Percentiles rank a stretch among this genome's conserved stretches.
Conservation (phyloP, 176 grass and related monocot genomes). For the Carex littledalei region DNA sequence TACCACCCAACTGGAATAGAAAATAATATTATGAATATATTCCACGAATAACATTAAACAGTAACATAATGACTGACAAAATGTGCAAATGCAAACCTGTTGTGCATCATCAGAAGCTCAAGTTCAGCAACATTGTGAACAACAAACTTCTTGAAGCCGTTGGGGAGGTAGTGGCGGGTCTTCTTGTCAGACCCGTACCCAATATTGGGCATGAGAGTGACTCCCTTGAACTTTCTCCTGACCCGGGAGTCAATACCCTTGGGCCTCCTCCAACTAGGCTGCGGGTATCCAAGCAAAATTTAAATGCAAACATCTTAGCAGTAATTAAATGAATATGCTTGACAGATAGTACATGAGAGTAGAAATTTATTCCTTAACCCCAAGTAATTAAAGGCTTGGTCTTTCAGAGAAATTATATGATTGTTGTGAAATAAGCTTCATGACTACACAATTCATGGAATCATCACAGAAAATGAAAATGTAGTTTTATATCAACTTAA, state of each 20-base stretch:
- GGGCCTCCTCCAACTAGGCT: constrained; percentile 69
- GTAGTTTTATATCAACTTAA: neutral
- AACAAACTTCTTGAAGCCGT: constrained; percentile 73
- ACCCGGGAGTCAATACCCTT: constrained; percentile 85
- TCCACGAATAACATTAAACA: neutral
- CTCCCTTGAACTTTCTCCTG: constrained; percentile 70
- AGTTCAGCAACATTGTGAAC: constrained; percentile 71
- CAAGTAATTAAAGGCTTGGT: neutral
- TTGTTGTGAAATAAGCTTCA: neutral
- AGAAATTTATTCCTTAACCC: neutral
- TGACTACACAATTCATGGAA: neutral
- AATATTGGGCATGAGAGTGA: constrained; percentile 68
- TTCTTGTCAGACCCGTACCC: constrained; percentile 76
- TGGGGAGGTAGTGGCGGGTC: constrained; percentile 61
- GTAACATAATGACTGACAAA: neutral
- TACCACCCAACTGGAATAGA: neutral
- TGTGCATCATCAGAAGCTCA: constrained; percentile 86
- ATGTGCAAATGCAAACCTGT: constrained; percentile 30
- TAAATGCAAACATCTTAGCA: neutral
- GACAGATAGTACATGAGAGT: neutral
- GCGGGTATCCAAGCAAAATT: neutral
- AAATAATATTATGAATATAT: neutral
- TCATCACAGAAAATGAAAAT: neutral
- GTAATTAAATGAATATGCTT: neutral
- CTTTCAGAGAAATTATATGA: neutral